These are phyloP conservation scores for Tylopilus sp. DNA, from an alignment of 768 basidiomycete genomes.

Conservation along the genomic window DNA sequence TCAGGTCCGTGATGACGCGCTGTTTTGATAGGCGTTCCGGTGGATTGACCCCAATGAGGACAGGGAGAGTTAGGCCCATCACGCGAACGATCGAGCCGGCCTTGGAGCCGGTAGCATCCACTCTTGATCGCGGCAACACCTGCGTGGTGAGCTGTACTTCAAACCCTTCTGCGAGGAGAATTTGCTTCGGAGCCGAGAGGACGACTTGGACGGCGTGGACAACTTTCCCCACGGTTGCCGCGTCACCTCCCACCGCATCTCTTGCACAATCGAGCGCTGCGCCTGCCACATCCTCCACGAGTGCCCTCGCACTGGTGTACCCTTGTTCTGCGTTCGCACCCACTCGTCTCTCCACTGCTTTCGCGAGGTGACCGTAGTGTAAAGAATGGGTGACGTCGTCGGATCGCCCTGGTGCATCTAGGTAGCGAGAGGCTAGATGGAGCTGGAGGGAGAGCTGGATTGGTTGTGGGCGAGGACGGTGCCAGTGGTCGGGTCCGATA, in stretches of 20 bases:
- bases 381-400: slow-evolving; percentile 57
- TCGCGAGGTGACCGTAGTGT: slow-evolving; percentile 63
- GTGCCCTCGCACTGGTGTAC: slow-evolving; percentile 30
- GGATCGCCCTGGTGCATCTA: slow-evolving; percentile 41
- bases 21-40: slow-evolving; percentile 67
- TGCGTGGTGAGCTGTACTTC: slow-evolving; percentile 36
- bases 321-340: slow-evolving; percentile 1
- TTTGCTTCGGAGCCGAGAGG: slow-evolving; percentile 43
- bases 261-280: slow-evolving; percentile 36
- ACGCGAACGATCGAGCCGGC: slow-evolving; percentile 36
- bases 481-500: slow-evolving; percentile 53
- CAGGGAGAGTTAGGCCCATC: slow-evolving; percentile 44
- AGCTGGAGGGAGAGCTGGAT: slow-evolving; percentile 46
- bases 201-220: slow-evolving; percentile 38
- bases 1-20: slow-evolving; percentile 53
- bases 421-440: slow-evolving; percentile 39
- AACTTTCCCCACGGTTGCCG: not conserved
- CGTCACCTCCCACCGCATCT: not conserved
- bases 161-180: slow-evolving; percentile 48
- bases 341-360: slow-evolving; percentile 37
- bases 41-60: slow-evolving; percentile 69
- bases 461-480: slow-evolving; percentile 45
- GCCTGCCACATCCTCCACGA: slow-evolving; percentile 36
- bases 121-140: not conserved
- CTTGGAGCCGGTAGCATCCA: not conserved